Base-by-base conservation (phyloP, 2,329 filamentous ascomycete genomes). In the Ascosphaera acerosa region DNA sequence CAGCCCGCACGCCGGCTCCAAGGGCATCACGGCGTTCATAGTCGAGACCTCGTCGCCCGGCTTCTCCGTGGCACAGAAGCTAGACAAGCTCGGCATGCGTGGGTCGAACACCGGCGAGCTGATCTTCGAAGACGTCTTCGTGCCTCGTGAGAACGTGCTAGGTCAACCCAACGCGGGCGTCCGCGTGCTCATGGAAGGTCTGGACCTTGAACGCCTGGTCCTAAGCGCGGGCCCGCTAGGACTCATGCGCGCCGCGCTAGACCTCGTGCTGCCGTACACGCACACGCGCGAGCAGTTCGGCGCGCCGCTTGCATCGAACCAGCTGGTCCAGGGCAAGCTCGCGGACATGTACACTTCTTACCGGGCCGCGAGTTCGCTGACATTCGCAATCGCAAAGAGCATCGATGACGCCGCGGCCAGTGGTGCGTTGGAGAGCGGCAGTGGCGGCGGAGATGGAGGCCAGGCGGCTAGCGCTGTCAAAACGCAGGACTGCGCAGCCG, bases 311-410 rank as follows among this genome's bases (percentile, higher is more conserved):
- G 84, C 77, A 1, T 74, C 87, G 42, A 90, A 91, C 51, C 87
- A 97, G 52, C 62, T 94, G 38, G 64, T 94, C 15, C 87, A 94
- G 53, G 84, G 77, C 34, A 84, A 82, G 48, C 62, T 94, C 29
- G 81, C 87, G 34, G 82, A 94, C 50, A 92, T 97, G 82, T 89
- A 94, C 55, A 92, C 81, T 30, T 90, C 90, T 52, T 66, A 87
- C 35, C 73, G 77, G 44, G 81, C 76, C 7, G 71, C 74, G 10
- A 61, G 70, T n/a, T 66, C 81, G 2, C 92, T 91, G 53, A 94
- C 84, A 0, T 90, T 90, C 46, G 57, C 63, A 22, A 82, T 82
- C 0, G 87, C 87, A 3, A 63, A 65, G 29, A 62, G 65, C 2
- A 74, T 92, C 14, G 84, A 92, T 43, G 76, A 84, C 49, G 57